Evolutionary conservation across 345 rosid genomes (phyloP), one percentile per base, ranked within the genome.

Genomic region (Salix dunnii): DNA sequence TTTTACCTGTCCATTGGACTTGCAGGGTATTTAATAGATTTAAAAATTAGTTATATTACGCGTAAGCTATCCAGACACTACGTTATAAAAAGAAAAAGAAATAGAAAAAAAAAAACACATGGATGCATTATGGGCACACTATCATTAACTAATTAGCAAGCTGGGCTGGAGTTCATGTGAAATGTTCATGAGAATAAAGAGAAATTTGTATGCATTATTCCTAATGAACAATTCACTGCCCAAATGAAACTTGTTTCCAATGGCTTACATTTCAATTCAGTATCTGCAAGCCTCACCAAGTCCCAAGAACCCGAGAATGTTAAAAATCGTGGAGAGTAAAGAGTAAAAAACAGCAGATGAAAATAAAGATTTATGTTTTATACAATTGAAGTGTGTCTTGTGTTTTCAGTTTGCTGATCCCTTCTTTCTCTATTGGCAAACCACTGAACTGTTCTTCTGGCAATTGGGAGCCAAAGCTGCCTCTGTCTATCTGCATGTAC

Each of bases 381-480:
- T 62, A 86, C 91, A 77, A 82, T 60, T 68, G 85, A 72, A 48
- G 84, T 68, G 71, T 73, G 79, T 74, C 25, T 71, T 46, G 62
- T 42, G 70, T 74, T 70, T 48, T 85, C 72, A 46, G 76, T 66
- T 35, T 83, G 86, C 43, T 67, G 78, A 71, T 82, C 70, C 75
- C 79, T 91, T 62, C 17, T 79, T 60, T 91, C 93, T 82, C 91
- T 89, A 73, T 86, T 86, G 40, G 88, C 94, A 84, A 89, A 90
- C 97, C 97, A 88, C 42, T 87, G 88, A 80, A 88, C 89, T 18
- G 96, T 91, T 77, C 84, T 91, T 82, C 84, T 83, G 8, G 93
- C 96, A 76, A 93, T 93, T 17, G 93, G 92, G 80, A 93, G 73
- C 97, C 97, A 93, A 70, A 85, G 74, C 73, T 83, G 73, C 83